Evolutionary conservation across 192 early-diverging fungal genomes (phyloP).

Genomic region (Gamsiella multidivaricata): DNA sequence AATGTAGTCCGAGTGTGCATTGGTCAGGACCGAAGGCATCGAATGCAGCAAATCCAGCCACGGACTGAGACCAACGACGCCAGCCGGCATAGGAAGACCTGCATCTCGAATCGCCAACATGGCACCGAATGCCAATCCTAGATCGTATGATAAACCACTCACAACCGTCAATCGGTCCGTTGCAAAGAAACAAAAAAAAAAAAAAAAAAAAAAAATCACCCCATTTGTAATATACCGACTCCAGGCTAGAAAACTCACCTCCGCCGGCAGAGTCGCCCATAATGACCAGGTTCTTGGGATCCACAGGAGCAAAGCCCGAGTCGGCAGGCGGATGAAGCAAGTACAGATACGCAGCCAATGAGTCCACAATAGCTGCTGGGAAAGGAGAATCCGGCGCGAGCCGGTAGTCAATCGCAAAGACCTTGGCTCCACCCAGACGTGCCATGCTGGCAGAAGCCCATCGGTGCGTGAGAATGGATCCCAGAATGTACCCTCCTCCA

Average conservation of each 20-base stretch:
- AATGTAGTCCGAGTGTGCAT: constrained; percentile 54
- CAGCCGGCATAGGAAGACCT: constrained; percentile 66
- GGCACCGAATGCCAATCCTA: constrained; percentile 61
- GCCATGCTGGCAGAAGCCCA: constrained; percentile 58
- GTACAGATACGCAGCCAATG: constrained; percentile 77
- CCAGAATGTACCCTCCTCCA: constrained; percentile 75
- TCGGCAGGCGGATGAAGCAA: constrained; percentile 65
- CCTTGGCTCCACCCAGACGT: constrained; percentile 55
- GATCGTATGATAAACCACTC: not conserved
- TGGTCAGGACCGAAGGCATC: constrained; percentile 51
- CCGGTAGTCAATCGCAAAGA: constrained; percentile 78
- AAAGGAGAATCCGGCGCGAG: constrained; percentile 84
- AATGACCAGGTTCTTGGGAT: constrained; percentile 68
- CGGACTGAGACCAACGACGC: constrained; percentile 66
- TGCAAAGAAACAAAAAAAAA: constrained; percentile 59
- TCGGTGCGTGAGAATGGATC: constrained; percentile 54
- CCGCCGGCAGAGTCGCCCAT: constrained; percentile 81
- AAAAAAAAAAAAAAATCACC: constrained; percentile 8
- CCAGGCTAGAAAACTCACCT: constrained; percentile 21
- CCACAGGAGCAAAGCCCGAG: constrained; percentile 56
- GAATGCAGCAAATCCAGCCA: constrained; percentile 69
- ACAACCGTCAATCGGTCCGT: not conserved
- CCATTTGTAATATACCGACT: not conserved
- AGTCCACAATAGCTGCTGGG: constrained; percentile 86
- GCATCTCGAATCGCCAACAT: constrained; percentile 68